Evolutionary conservation across 495 filamentous ascomycete species (phyloP), one percentile per base, ranked within the genome.

Genomic region (Baudoinia panamericana): DNA sequence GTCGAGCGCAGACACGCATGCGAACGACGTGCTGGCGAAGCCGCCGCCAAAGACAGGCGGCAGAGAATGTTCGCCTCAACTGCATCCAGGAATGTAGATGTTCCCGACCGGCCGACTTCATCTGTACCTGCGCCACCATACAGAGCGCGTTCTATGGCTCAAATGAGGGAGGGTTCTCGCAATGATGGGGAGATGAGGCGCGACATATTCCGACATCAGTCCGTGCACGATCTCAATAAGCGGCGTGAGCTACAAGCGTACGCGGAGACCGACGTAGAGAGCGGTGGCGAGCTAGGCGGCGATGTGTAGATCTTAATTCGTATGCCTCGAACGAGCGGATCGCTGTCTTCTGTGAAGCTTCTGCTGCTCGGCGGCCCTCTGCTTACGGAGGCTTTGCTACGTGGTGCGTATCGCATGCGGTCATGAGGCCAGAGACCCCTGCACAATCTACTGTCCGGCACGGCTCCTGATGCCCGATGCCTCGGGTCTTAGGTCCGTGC

Each of bases 201-300:
- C 21, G 20, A 22, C 27, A 17, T 50, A 16, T 5, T 4, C 17
- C 39, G 29, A 24, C 41, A 40, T 20, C 31, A 38, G 24, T 50
- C 46, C 17, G 33, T 50, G 42, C 33, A 36, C 19, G 30, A 42
- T 5, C 36, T 46, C n/a, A n/a, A n/a, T 5, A 29, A 12, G 39
- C 19, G 29, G 26, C 6, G 26, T 17, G 5, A 22, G 24, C 21
- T 28, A 2, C 47, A 50, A 32, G 35, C 47, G 2, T 50, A 45
- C 32, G 47, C 41, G 13, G 47, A 50, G 42, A 41, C 47, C 24
- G 47, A 50, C 27, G 42, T 16, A 17, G 47, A 50, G 41, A 43
- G 28, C 9, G 40, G 29, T 22, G 29, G 39, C 6, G 39, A 33
- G 19, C 2, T 29, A 3, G 24, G 37, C n/a, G 37, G 37, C 23